A percentile compares a stretch with the other conserved stretches of the same genome.
Evolutionary conservation across 2,329 filamentous ascomycete genomes (phyloP).

Genomic region (Uncinocarpus reesii): DNA sequence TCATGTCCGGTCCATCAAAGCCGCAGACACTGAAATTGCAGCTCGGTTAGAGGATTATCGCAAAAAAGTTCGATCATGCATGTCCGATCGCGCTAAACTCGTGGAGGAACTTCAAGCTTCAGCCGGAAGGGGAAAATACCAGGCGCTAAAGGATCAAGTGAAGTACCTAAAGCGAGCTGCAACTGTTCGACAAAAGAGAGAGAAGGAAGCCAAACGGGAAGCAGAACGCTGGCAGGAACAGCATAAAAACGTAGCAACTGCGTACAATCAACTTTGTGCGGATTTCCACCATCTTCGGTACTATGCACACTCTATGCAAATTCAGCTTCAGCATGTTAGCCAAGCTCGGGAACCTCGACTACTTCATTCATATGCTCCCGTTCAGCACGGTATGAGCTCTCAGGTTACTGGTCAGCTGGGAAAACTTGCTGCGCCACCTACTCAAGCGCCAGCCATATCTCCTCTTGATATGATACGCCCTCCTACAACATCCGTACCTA

Average conservation of each 20-base stretch:
- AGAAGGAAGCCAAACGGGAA: conserved; percentile 23
- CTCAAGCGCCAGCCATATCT: not conserved
- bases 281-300: not conserved
- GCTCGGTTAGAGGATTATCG: conserved; percentile 20
- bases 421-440: not conserved
- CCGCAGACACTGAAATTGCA: conserved; percentile 20
- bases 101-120: conserved; percentile 20
- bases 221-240: conserved; percentile 22
- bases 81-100: conserved; percentile 21
- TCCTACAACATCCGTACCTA: conserved; percentile 10
- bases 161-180: conserved; percentile 19
- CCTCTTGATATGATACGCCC: not conserved
- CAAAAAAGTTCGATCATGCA: conserved; percentile 18
- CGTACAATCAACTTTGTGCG: conserved; percentile 19
- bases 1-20: conserved; percentile 24
- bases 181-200: conserved; percentile 20
- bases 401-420: not conserved
- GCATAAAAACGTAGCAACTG: conserved; percentile 18
- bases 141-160: conserved; percentile 17
- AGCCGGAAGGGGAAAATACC: conserved; percentile 21
- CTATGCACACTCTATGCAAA: not conserved
- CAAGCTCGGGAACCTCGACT: not conserved
- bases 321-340: not conserved
- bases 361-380: not conserved
- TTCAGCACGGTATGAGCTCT: not conserved